Evolutionary conservation across 2,329 filamentous ascomycete genomes (phyloP).

Genomic region (Aureobasidium sp.): DNA sequence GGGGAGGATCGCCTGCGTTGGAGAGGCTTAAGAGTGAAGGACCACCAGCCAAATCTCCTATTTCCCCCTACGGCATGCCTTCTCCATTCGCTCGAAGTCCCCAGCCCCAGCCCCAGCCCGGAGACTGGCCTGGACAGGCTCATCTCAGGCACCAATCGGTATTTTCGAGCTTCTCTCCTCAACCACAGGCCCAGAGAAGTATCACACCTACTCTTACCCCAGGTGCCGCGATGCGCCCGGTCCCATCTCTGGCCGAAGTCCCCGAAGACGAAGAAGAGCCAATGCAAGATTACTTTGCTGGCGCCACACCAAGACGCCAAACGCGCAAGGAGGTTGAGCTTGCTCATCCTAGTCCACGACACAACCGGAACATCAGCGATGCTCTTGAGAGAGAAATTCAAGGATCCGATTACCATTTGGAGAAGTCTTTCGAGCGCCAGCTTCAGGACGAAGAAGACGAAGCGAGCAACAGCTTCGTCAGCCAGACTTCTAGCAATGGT

Average conservation of each 20-base stretch:
- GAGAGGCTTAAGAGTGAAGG: constrained; percentile 28
- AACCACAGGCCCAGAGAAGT: constrained; percentile 16
- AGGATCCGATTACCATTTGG: constrained; percentile 67
- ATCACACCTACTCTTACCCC: constrained; percentile 41
- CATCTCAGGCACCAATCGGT: constrained; percentile 16
- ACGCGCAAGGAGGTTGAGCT: constrained; percentile 39
- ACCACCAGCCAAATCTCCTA: constrained; percentile 31
- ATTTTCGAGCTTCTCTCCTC: constrained; percentile 19
- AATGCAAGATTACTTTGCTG: constrained; percentile 14
- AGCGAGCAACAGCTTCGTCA: constrained; percentile 23
- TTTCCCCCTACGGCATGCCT: constrained; percentile 46
- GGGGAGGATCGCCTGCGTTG: constrained; percentile 35
- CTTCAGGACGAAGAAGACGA: constrained; percentile 60
- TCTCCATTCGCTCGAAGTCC: constrained; percentile 4
- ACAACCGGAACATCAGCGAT: constrained; percentile 64
- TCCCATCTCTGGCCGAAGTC: constrained; percentile 55
- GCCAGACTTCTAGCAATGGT: not conserved
- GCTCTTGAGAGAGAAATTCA: constrained; percentile 78
- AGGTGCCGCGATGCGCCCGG: constrained; percentile 30
- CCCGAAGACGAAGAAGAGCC: constrained; percentile 63
- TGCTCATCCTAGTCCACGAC: constrained; percentile 51
- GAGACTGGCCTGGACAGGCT: constrained; percentile 9
- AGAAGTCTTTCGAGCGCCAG: constrained; percentile 39
- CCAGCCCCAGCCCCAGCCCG: constrained; percentile 3
- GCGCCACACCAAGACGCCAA: constrained; percentile 32